Percentiles rank a stretch among this genome's conserved stretches.
Evolutionary conservation across 371 early-diverging fungal species (phyloP).

Genomic region (Mortierella sp.): DNA sequence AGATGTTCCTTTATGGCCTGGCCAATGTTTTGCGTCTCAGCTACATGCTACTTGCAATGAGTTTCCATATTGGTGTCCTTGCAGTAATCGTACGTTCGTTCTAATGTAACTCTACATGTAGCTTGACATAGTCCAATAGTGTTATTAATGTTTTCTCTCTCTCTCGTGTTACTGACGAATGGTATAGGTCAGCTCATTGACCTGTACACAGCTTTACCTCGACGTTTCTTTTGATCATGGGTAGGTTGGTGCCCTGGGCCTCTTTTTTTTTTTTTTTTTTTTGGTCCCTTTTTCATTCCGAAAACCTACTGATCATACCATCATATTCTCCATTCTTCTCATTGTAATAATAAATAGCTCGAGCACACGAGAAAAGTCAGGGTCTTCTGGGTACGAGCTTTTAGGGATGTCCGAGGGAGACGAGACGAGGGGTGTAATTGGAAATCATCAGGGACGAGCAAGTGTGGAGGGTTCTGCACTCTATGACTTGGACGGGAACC

Average conservation of each 20-base stretch:
- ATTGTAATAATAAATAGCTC: neutral
- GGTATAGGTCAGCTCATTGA: slow-evolving; percentile 22
- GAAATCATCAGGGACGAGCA: neutral
- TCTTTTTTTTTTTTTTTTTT: neutral
- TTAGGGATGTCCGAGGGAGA: slow-evolving; percentile 2
- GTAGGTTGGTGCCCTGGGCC: neutral
- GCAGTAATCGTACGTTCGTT: slow-evolving; percentile 20
- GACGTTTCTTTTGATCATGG: slow-evolving; percentile 3
- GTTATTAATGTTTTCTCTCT: too few relatives aligned
- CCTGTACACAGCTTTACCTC: slow-evolving; percentile 16
- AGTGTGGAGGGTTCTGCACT: neutral
- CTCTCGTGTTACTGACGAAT: neutral
- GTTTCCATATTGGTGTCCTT: slow-evolving; percentile 25
- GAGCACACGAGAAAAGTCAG: neutral
- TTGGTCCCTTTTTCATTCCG: neutral
- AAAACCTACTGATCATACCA: too few relatives aligned
- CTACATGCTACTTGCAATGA: slow-evolving; percentile 43
- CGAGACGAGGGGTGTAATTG: neutral
- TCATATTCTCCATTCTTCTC: too few relatives aligned
- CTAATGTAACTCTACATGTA: too few relatives aligned
- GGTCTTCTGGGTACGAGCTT: neutral
- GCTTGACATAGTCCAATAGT: too few relatives aligned
- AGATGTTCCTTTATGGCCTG: slow-evolving; percentile 7
- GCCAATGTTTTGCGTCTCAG: slow-evolving; percentile 20
- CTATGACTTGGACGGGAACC: neutral